Percentiles rank a stretch among this genome's conserved stretches.
phyloP scores from a whole-genome alignment of 2,329 filamentous ascomycete genomes.

The Microdochium paspali region DNA sequence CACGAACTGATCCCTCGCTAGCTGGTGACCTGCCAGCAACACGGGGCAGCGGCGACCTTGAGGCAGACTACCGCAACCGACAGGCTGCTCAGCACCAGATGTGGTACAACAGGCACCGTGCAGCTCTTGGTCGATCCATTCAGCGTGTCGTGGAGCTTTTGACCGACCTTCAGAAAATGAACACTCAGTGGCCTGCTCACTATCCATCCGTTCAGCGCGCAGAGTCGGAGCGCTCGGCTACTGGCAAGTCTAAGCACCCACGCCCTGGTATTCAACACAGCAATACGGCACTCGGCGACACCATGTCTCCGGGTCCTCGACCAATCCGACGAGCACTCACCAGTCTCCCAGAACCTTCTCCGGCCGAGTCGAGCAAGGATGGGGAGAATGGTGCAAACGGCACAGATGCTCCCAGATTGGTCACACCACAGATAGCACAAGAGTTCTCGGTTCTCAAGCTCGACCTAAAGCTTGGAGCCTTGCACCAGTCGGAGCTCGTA shows the following conservation, averaged over 20 bases:
- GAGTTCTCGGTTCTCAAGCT: conserved; percentile 95
- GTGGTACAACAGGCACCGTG: conserved; percentile 89
- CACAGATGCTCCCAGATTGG: conserved; percentile 64
- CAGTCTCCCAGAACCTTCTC: conserved; percentile 47
- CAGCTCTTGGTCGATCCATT: conserved; percentile 78
- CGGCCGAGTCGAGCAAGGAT: conserved; percentile 63
- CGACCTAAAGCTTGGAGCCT: conserved; percentile 78
- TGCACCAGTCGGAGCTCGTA: conserved; percentile 83
- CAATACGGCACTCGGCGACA: conserved; percentile 47
- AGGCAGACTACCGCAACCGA: conserved; percentile 58
- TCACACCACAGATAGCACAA: conserved; percentile 86
- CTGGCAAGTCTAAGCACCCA: conserved; percentile 30
- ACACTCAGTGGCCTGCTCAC: conserved; percentile 84
- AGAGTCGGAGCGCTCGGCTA: conserved; percentile 22
- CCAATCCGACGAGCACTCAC: conserved; percentile 63
- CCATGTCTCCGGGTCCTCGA: conserved; percentile 32
- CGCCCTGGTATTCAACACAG: conserved; percentile 56
- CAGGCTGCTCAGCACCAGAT: conserved; percentile 85
- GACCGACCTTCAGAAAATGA: conserved; percentile 78
- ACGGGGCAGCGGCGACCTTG: conserved; percentile 31
- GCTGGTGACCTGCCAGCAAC: conserved; percentile 35
- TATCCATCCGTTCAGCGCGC: conserved; percentile 76
- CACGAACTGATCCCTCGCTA: conserved; percentile 32
- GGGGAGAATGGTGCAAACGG: conserved; percentile 47
- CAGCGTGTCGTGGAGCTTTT: conserved; percentile 77